These are phyloP conservation scores for Penicillium sp. DNA, from an alignment of 2,329 filamentous ascomycete species.

Conservation along the genomic window DNA sequence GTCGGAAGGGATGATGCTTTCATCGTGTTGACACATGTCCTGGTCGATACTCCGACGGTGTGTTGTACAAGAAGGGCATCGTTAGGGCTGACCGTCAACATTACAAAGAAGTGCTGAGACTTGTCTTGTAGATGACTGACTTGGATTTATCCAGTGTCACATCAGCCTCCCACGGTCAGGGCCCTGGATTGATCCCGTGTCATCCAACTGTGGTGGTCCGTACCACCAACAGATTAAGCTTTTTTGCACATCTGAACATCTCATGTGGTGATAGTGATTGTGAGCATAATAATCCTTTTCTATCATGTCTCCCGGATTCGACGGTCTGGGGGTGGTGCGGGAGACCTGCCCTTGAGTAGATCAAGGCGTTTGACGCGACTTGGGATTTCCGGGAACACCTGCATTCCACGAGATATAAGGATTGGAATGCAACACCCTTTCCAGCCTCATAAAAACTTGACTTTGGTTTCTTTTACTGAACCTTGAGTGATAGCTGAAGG, in stretches of 20 bases:
- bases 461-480: background rate
- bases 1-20: background rate
- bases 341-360: background rate
- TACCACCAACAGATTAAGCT: background rate
- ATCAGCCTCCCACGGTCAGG: background rate
- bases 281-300: background rate
- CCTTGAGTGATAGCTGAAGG: background rate
- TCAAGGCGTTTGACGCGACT: background rate
- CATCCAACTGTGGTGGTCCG: background rate
- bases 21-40: background rate
- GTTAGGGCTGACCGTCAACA: background rate
- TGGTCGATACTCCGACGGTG: background rate
- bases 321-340: too few relatives aligned
- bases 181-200: background rate
- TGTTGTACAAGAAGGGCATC: background rate
- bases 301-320: too few relatives aligned
- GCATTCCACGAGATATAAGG: background rate
- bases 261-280: background rate
- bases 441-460: too few relatives aligned
- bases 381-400: background rate
- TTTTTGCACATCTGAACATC: background rate
- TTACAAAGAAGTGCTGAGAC: background rate
- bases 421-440: background rate
- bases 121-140: background rate
- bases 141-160: background rate